These are phyloP conservation scores for Schrenkiella parvula DNA, from an alignment of 345 rosid genomes.

Conservation along the genomic window DNA sequence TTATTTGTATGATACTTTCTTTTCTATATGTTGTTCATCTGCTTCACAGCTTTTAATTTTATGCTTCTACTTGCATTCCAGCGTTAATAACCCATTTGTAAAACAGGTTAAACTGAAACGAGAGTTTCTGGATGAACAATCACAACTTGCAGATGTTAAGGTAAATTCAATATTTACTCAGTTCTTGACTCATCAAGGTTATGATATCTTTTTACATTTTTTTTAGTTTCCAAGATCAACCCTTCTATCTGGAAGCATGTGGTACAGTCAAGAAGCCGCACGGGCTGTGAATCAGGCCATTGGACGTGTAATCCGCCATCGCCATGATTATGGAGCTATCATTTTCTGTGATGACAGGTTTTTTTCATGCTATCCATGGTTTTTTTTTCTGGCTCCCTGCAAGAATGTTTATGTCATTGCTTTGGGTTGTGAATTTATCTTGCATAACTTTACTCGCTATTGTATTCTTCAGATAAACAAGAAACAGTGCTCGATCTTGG, in stretches of 20 bases:
- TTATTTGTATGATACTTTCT: not conserved
- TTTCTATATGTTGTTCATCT: not conserved
- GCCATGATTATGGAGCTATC: slow-evolving; percentile 89
- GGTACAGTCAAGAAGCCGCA: slow-evolving; percentile 92
- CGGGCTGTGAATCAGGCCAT: slow-evolving; percentile 97
- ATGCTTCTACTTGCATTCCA: not conserved
- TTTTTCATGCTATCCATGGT: not conserved
- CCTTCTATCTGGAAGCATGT: slow-evolving; percentile 66
- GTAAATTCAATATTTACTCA: slow-evolving; percentile 30
- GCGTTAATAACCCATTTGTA: not conserved
- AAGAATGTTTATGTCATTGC: slow-evolving; percentile 5
- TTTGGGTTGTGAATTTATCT: slow-evolving; percentile 10
- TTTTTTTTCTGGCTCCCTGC: not conserved
- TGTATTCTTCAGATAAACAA: slow-evolving; percentile 2
- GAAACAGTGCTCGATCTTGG: not conserved
- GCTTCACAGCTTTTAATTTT: not conserved
- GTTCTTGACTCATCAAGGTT: slow-evolving; percentile 19
- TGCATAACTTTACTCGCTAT: not conserved
- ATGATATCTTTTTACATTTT: slow-evolving; percentile 13
- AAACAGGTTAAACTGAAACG: slow-evolving; percentile 86
- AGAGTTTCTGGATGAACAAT: slow-evolving; percentile 68
- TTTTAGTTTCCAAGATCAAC: slow-evolving; percentile 35
- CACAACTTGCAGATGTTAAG: slow-evolving; percentile 42
- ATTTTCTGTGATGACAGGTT: slow-evolving; percentile 95
- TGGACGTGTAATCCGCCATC: slow-evolving; percentile 96